Conservation (phyloP, 139 green algal genomes). For the Chlorella sp. region DNA sequence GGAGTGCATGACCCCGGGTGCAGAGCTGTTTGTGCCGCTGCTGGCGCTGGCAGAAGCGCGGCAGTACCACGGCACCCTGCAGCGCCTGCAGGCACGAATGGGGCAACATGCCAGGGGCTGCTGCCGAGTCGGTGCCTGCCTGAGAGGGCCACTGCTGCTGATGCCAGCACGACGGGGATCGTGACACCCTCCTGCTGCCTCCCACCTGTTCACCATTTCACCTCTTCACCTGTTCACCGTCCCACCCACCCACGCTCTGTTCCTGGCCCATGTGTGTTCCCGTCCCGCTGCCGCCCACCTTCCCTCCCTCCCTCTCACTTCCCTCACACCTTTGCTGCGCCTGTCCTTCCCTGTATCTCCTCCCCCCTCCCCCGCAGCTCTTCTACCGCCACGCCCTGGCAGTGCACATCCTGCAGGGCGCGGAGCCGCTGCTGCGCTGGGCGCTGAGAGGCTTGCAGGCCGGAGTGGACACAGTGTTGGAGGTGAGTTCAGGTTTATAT, state of each 20-base stretch:
- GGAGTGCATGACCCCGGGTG: not conserved
- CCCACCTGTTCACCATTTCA: too few relatives aligned
- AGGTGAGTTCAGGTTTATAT: not conserved
- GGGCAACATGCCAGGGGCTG: not conserved
- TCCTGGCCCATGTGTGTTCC: not conserved
- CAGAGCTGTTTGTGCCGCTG: slow-evolving; percentile 8
- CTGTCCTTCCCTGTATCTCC: not conserved
- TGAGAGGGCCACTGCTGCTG: not conserved
- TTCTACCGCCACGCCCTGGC: slow-evolving; percentile 21
- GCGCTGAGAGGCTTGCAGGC: slow-evolving; percentile 12
- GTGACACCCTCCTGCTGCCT: not conserved
- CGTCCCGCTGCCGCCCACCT: too few relatives aligned
- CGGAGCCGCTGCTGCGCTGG: not conserved
- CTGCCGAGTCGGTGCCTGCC: too few relatives aligned
- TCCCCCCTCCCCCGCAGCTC: not conserved
- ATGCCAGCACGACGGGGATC: not conserved
- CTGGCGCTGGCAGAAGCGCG: slow-evolving; percentile 26
- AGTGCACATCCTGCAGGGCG: not conserved
- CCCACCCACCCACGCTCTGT: too few relatives aligned
- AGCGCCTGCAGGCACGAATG: not conserved
- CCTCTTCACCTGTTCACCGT: too few relatives aligned
- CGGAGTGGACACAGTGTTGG: not conserved
- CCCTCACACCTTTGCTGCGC: not conserved
- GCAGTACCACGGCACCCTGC: slow-evolving; percentile 8
- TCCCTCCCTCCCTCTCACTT: not conserved